A percentile compares a stretch with the other conserved stretches of the same genome.
These are phyloP conservation scores for Lactarius vividus DNA, from an alignment of 768 basidiomycete species.

Conservation along the genomic window DNA sequence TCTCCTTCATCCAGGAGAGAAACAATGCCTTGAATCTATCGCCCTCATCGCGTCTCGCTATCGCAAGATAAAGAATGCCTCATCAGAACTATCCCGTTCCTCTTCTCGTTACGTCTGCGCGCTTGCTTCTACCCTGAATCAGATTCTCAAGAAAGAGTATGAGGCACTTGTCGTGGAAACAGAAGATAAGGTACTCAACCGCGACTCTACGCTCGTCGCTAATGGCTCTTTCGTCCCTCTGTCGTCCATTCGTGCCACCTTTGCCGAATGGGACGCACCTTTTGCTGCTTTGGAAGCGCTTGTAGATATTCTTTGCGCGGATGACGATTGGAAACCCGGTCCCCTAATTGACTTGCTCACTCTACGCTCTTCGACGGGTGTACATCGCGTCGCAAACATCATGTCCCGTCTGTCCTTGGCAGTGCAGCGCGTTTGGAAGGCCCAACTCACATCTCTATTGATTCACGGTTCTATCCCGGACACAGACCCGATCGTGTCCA, in stretches of 20 bases:
- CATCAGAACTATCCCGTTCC: conserved; percentile 49
- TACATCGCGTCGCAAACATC: conserved; percentile 71
- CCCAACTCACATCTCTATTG: conserved; percentile 78
- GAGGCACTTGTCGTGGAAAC: conserved; percentile 76
- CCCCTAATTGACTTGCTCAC: conserved; percentile 78
- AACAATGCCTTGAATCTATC: conserved; percentile 77
- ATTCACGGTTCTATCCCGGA: conserved; percentile 69
- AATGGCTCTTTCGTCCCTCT: conserved; percentile 81
- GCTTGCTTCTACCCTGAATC: conserved; percentile 67
- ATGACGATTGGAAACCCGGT: conserved; percentile 65
- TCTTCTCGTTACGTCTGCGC: conserved; percentile 77
- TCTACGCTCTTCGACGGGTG: conserved; percentile 69
- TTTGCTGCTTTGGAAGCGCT: conserved; percentile 67
- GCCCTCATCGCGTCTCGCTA: conserved; percentile 74
- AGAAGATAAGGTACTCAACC: conserved; percentile 72
- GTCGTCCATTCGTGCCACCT: conserved; percentile 77
- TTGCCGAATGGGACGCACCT: conserved; percentile 87
- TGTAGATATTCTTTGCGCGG: conserved; percentile 56
- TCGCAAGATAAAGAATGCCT: conserved; percentile 63
- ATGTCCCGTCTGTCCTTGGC: conserved; percentile 67
- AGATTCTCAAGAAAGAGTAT: conserved; percentile 77
- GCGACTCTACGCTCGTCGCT: conserved; percentile 76
- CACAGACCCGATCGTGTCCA: conserved; percentile 64
- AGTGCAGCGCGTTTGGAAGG: conserved; percentile 80
- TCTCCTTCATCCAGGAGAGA: conserved; percentile 87